Conservation (phyloP, 2,329 filamentous ascomycete genomes). For the Thermothelomyces thermophilus region DNA sequence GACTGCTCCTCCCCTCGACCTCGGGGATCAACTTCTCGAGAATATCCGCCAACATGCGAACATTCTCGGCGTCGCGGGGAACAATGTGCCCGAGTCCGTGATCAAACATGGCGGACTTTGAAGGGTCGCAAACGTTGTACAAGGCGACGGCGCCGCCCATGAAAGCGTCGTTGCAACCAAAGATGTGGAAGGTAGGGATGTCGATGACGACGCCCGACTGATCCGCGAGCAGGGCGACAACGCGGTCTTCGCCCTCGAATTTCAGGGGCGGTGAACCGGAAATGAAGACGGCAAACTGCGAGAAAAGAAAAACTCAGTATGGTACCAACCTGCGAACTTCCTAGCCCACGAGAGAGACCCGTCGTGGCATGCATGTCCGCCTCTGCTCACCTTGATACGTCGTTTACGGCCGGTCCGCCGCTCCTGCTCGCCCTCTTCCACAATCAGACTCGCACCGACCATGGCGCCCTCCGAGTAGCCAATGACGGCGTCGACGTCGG, state of each 20-base stretch:
- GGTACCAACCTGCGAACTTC: too few species aligned
- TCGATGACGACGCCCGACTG: constrained; percentile 28
- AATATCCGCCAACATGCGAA: constrained; percentile 24
- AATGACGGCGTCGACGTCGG: constrained; percentile 23
- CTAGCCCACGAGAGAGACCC: too few species aligned
- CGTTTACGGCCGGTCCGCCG: constrained; percentile 7
- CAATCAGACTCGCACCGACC: constrained; percentile 20
- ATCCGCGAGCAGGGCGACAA: constrained; percentile 28
- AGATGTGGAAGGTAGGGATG: constrained; percentile 34
- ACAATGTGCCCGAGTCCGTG: constrained; percentile 46
- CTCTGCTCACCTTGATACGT: constrained; percentile 18
- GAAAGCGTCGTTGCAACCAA: constrained; percentile 41
- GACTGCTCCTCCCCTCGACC: constrained; percentile 3
- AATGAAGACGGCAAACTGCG: constrained; percentile 41
- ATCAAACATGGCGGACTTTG: constrained; percentile 41
- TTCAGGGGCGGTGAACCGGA: constrained; percentile 34
- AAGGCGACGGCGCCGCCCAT: constrained; percentile 40
- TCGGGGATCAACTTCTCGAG: constrained; percentile 17
- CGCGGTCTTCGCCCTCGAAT: constrained; percentile 22
- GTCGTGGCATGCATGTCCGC: too few species aligned
- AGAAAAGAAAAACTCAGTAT: too few species aligned
- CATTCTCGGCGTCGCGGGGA: constrained; percentile 32
- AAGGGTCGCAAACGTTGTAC: constrained; percentile 43
- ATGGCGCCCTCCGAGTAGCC: constrained; percentile 27
- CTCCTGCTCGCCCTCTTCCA: constrained; percentile 17